A percentile compares a stretch with the other conserved stretches of the same genome.
Conservation (phyloP, 768 basidiomycete genomes). For the Lyophyllum semitale region DNA sequence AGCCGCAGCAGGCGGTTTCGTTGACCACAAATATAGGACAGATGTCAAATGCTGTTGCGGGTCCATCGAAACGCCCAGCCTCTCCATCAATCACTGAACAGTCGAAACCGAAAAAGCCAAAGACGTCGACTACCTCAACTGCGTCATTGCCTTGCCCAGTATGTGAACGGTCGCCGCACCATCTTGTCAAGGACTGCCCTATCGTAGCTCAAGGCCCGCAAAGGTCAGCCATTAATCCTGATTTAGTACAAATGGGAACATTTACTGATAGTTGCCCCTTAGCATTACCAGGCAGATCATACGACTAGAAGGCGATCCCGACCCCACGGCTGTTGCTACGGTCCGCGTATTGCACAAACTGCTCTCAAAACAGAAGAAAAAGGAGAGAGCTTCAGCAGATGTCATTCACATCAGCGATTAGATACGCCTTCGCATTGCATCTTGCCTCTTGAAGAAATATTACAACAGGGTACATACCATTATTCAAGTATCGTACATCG, state of each 20-base stretch:
- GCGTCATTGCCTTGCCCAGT: constrained; percentile 42
- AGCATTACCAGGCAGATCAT: constrained; percentile 47
- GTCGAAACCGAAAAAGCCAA: constrained; percentile 36
- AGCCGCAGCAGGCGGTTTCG: not conserved
- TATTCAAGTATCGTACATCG: not conserved
- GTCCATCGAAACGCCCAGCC: constrained; percentile 36
- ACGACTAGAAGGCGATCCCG: constrained; percentile 43
- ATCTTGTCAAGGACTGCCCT: constrained; percentile 55
- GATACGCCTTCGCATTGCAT: not conserved
- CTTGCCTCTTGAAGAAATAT: not conserved
- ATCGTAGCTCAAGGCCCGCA: constrained; percentile 50
- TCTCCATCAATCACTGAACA: constrained; percentile 28
- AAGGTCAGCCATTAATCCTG: constrained; percentile 39
- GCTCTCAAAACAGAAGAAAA: constrained; percentile 35
- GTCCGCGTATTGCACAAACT: constrained; percentile 41
- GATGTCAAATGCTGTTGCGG: constrained; percentile 7
- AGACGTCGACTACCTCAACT: constrained; percentile 22
- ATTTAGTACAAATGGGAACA: not conserved
- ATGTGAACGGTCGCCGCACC: constrained; percentile 42
- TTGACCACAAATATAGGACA: not conserved
- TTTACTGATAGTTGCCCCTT: not conserved
- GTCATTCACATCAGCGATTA: constrained; percentile 22
- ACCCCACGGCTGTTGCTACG: constrained; percentile 34
- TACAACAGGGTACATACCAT: not conserved
- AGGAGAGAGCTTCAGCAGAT: constrained; percentile 21